phyloP scores from a whole-genome alignment of 345 rosid genomes.

The Aegle marmelos region DNA sequence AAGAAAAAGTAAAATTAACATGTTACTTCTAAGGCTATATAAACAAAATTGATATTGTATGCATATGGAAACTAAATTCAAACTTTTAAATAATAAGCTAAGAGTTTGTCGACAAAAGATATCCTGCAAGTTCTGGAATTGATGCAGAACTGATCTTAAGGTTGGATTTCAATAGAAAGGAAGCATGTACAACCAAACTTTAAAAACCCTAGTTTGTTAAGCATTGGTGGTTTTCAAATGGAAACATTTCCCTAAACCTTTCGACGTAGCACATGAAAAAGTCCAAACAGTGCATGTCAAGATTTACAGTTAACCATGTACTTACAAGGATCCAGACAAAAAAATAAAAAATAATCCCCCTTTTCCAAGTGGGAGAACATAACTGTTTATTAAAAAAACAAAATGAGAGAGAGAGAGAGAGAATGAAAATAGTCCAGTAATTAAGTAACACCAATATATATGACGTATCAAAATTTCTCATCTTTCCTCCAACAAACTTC shows the following conservation, averaged over 20 bases:
- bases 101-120: not conserved
- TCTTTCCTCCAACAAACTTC: not conserved
- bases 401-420: no score
- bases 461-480: not conserved
- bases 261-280: not conserved
- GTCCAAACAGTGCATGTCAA: not conserved
- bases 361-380: not conserved
- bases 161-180: not conserved
- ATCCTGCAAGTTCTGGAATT: not conserved
- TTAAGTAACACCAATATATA: not conserved
- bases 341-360: no score
- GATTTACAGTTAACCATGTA: not conserved
- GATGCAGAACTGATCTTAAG: not conserved
- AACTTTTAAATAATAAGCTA: not conserved
- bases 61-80: not conserved
- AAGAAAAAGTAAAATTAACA: not conserved
- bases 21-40: constrained; percentile 1
- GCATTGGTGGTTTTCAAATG: not conserved
- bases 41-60: not conserved
- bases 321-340: not conserved
- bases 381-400: not conserved
- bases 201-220: not conserved
- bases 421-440: not conserved
- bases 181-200: not conserved
- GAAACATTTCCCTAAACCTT: not conserved